Conservation (phyloP, 805 yeast genomes). For the Nakazawaea ishiwadae region DNA sequence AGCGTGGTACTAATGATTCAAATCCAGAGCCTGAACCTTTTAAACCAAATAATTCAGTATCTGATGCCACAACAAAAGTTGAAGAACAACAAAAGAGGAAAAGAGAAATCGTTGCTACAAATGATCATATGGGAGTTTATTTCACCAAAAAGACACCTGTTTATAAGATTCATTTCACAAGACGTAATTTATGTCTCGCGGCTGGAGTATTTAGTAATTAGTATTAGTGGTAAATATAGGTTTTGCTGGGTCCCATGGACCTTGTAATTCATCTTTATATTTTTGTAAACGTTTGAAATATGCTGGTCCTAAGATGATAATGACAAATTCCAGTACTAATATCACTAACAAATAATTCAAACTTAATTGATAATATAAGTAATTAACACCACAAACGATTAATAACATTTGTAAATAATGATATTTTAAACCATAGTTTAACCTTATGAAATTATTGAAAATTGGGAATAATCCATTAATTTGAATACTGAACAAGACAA, state of each 20-base stretch:
- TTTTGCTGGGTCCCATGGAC: conserved; percentile 90
- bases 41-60: conserved; percentile 15
- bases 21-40: conserved; percentile 76
- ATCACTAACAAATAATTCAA: conserved; percentile 38
- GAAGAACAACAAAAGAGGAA: conserved; percentile 45
- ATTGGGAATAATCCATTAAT: conserved; percentile 69
- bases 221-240: conserved; percentile 45
- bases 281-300: conserved; percentile 69
- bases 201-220: conserved; percentile 69
- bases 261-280: conserved; percentile 81
- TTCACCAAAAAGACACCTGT: conserved; percentile 94
- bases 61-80: conserved; percentile 15
- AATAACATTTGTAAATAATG: conserved; percentile 27
- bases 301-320: conserved; percentile 58
- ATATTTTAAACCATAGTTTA: conserved; percentile 25
- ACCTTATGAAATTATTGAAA: conserved; percentile 57
- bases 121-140: conserved; percentile 89
- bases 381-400: conserved; percentile 26
- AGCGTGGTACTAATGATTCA: conserved; percentile 75
- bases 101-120: conserved; percentile 73
- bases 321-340: conserved; percentile 40
- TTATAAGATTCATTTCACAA: conserved; percentile 86
- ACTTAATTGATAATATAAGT: conserved; percentile 20
- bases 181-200: conserved; percentile 86
- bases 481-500: conserved; percentile 69